phyloP scores from a whole-genome alignment of 768 basidiomycete genomes.

The Lepiota subincarnata region DNA sequence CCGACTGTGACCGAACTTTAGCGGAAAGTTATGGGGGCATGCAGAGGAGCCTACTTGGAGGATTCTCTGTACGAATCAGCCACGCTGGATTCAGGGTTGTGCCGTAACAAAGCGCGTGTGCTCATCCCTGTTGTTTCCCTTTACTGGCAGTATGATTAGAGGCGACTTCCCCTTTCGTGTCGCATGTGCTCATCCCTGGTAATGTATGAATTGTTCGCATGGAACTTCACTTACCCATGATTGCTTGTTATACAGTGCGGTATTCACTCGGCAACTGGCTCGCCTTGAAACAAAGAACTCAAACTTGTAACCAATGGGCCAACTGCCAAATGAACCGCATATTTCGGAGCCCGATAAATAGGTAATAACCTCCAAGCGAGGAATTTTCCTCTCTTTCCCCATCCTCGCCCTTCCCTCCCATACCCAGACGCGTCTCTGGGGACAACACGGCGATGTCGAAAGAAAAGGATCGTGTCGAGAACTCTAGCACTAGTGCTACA shows the following conservation, averaged over 20 bases:
- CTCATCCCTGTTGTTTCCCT: too few relatives aligned
- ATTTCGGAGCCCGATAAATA: background rate
- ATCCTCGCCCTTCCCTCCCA: slow-evolving; percentile 9
- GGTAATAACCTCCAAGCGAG: background rate
- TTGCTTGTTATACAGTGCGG: background rate
- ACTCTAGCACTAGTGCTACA: slow-evolving; percentile 28
- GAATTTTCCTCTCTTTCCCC: background rate
- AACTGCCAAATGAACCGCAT: background rate
- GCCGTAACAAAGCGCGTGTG: too few relatives aligned
- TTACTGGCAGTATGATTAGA: too few relatives aligned
- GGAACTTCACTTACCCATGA: too few relatives aligned
- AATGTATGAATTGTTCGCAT: too few relatives aligned
- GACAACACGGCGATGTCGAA: slow-evolving; percentile 24
- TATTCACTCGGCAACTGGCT: background rate
- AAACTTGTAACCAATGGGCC: background rate
- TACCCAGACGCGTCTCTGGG: background rate
- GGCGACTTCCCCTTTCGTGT: too few relatives aligned
- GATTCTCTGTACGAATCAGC: too few relatives aligned
- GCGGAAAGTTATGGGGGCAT: too few relatives aligned
- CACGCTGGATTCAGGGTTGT: too few relatives aligned
- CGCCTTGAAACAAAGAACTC: background rate
- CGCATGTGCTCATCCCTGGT: too few relatives aligned
- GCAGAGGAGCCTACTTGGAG: too few relatives aligned
- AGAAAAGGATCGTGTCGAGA: slow-evolving; percentile 27
- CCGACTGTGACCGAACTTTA: too few relatives aligned